Percentiles rank a stretch among this genome's conserved stretches.
Conservation (phyloP, 768 basidiomycete species). For the Cubamyces lactineus region DNA sequence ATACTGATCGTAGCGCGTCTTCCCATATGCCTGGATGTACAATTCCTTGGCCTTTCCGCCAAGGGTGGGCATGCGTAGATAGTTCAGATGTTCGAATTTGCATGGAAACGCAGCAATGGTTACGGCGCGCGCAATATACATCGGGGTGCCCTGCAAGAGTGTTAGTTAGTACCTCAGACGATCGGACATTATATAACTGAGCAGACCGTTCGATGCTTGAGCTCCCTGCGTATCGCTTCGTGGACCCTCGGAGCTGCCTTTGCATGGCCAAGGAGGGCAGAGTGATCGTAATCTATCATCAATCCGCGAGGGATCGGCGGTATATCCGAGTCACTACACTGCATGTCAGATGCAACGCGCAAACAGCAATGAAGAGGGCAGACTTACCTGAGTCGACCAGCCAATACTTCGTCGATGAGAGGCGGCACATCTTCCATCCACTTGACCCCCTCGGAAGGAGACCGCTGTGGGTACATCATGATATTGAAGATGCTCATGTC, state of each 20-base stretch:
- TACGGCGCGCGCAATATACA: conserved; percentile 13
- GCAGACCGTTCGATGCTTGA: background rate
- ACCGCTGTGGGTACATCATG: conserved; percentile 16
- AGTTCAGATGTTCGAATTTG: too few species aligned
- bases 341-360: too few species aligned
- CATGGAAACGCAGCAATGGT: too few species aligned
- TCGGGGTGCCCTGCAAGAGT: background rate
- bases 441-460: background rate
- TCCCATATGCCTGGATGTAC: conserved; percentile 5
- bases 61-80: conserved; percentile 6
- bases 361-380: too few species aligned
- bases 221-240: too few species aligned
- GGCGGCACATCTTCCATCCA: background rate
- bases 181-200: too few species aligned
- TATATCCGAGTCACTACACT: too few species aligned
- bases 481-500: conserved; percentile 20
- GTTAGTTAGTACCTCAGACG: too few species aligned
- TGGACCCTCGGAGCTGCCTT: too few species aligned
- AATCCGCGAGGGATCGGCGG: too few species aligned
- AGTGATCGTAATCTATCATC: too few species aligned
- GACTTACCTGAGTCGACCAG: background rate
- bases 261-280: too few species aligned
- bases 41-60: background rate
- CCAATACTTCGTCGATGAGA: conserved; percentile 12
- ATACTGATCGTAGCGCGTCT: conserved; percentile 10